Evolutionary conservation across 1,284 basidiomycete genomes (phyloP).

Genomic region (Sanghuangporus baumii): DNA sequence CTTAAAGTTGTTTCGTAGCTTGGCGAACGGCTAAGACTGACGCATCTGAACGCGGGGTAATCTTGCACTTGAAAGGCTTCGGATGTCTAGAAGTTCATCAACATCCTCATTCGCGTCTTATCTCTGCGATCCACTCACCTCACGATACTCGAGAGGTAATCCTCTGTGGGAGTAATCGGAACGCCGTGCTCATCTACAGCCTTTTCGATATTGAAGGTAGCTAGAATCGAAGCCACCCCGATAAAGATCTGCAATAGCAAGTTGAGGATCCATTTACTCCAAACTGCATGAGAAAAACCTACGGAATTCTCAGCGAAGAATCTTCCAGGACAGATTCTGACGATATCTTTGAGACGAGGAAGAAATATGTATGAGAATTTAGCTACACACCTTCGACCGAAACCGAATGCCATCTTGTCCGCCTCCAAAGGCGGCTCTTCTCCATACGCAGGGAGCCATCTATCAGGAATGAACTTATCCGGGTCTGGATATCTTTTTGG

Average conservation of each 20-base stretch:
- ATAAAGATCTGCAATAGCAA: slow-evolving; percentile 9
- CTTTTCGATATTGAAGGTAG: slow-evolving; percentile 19
- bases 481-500: slow-evolving; percentile 1
- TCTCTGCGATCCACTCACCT: background rate
- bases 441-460: background rate
- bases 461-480: slow-evolving; percentile 5
- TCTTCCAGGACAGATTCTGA: slow-evolving; percentile 20
- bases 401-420: slow-evolving; percentile 1
- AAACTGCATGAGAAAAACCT: background rate
- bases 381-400: background rate
- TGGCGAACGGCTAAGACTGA: background rate
- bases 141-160: slow-evolving; percentile 1
- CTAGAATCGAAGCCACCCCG: slow-evolving; percentile 15
- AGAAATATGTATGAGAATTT: background rate
- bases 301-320: slow-evolving; percentile 17
- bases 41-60: slow-evolving; percentile 15
- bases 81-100: slow-evolving; percentile 12
- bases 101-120: background rate
- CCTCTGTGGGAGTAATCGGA: slow-evolving; percentile 1
- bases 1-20: background rate
- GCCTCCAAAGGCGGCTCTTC: background rate
- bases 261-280: background rate
- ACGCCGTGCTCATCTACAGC: slow-evolving; percentile 16
- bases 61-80: slow-evolving; percentile 19
- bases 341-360: background rate